Conservation (phyloP, 257 asterid species). For the Henckelia pumila region DNA sequence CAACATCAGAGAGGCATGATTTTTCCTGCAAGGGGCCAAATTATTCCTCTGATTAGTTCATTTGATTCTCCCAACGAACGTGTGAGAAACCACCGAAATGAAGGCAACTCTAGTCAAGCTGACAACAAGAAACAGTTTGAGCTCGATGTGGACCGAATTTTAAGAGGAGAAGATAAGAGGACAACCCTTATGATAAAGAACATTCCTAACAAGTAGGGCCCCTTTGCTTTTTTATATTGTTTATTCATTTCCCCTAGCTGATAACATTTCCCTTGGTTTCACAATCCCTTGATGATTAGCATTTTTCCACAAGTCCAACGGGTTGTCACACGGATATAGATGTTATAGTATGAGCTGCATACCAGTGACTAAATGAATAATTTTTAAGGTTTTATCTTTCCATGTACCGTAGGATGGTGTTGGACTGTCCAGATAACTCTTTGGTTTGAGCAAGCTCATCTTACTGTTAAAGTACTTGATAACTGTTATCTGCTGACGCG, state of each 20-base stretch:
- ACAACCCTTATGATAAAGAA: conserved; percentile 98
- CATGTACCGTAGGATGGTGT: conserved; percentile 1
- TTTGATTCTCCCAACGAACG: conserved; percentile 94
- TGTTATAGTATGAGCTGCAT: not conserved
- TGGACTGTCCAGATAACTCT: not conserved
- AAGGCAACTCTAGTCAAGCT: conserved; percentile 61
- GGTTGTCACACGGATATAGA: no score
- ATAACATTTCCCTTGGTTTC: conserved; percentile 5
- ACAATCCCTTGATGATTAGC: not conserved
- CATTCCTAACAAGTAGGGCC: conserved; percentile 96
- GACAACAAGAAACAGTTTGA: conserved; percentile 97
- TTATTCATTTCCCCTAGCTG: conserved; percentile 9
- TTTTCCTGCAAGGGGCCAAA: conserved; percentile 87
- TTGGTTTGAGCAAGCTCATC: not conserved
- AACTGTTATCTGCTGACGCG: not conserved
- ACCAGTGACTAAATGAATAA: not conserved
- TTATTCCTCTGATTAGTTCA: conserved; percentile 79
- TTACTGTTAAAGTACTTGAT: conserved; percentile 1
- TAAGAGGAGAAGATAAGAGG: conserved; percentile 92
- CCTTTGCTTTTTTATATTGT: conserved; percentile 14
- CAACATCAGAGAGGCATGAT: conserved; percentile 84
- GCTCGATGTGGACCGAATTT: conserved; percentile 85
- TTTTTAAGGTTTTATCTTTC: conserved; percentile 6
- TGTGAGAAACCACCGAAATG: conserved; percentile 72
- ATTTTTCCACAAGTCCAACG: not conserved